These are phyloP conservation scores for Gracilariopsis chorda DNA, from an alignment of 23 red algal species.

Conservation along the genomic window DNA sequence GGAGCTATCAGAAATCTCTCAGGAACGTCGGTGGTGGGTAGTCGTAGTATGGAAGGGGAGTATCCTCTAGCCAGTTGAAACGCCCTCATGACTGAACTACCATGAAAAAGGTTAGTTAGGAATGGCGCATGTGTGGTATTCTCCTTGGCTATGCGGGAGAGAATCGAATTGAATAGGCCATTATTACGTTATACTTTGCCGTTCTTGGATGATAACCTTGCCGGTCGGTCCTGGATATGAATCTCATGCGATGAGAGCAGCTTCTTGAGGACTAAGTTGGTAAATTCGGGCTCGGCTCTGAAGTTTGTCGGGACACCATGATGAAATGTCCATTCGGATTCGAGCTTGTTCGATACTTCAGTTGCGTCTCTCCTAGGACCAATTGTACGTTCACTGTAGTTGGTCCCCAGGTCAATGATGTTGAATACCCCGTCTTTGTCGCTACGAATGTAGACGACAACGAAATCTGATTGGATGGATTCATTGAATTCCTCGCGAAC, in stretches of 20 bases:
- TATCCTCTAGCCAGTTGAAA: background rate
- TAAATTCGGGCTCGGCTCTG: background rate
- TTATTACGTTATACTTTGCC: background rate
- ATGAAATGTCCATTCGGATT: background rate
- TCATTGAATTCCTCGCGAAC: background rate
- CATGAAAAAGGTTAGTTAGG: slow-evolving; percentile 26
- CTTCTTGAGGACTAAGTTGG: background rate
- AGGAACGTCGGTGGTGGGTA: background rate
- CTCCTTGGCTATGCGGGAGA: background rate
- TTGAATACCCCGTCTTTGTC: background rate
- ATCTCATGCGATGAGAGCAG: background rate
- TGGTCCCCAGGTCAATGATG: background rate
- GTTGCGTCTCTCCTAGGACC: background rate
- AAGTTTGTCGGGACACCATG: background rate
- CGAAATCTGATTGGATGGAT: background rate
- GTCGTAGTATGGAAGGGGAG: background rate
- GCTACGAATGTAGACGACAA: background rate
- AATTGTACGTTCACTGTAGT: background rate
- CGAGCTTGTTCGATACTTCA: background rate
- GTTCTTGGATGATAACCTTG: background rate
- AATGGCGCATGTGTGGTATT: background rate
- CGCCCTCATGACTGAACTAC: background rate
- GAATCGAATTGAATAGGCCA: background rate
- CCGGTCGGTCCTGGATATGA: background rate
- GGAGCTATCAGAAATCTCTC: background rate